Conservation (phyloP, 495 filamentous ascomycete species). For the Aspergillus incahuasiensis region DNA sequence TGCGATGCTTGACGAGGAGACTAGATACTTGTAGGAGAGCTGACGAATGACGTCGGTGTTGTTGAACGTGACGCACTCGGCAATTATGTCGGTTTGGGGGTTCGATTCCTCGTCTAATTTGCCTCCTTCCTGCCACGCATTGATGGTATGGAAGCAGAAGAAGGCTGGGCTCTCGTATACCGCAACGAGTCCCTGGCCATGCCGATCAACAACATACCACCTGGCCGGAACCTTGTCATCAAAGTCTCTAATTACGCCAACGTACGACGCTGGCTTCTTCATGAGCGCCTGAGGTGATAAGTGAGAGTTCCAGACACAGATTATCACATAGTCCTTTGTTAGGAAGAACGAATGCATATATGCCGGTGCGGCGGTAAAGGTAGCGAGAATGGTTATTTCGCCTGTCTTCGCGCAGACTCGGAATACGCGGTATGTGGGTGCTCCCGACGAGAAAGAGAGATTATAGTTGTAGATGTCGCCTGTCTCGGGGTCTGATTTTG, state of each 20-base stretch:
- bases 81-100: slow-evolving; percentile 46
- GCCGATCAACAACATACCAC: slow-evolving; percentile 69
- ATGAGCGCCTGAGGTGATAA: slow-evolving; percentile 55
- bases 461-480: slow-evolving; percentile 81
- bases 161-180: slow-evolving; percentile 55
- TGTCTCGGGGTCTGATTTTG: slow-evolving; percentile 62
- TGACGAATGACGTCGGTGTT: slow-evolving; percentile 48
- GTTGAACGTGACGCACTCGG: slow-evolving; percentile 53
- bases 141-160: slow-evolving; percentile 74
- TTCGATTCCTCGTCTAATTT: slow-evolving; percentile 23
- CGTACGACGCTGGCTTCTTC: slow-evolving; percentile 18
- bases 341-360: slow-evolving; percentile 75
- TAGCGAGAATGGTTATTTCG: slow-evolving; percentile 64
- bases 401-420: slow-evolving; percentile 53
- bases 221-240: slow-evolving; percentile 44
- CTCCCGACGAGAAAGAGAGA: slow-evolving; percentile 40
- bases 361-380: slow-evolving; percentile 50
- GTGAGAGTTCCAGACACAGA: slow-evolving; percentile 61
- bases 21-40: slow-evolving; percentile 56
- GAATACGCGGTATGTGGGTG: slow-evolving; percentile 62
- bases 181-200: slow-evolving; percentile 51
- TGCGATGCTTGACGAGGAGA: slow-evolving; percentile 32
- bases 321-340: slow-evolving; percentile 57
- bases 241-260: slow-evolving; percentile 35
- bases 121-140: slow-evolving; percentile 61